Percentiles rank a stretch among this genome's conserved stretches.
Evolutionary conservation across 495 filamentous ascomycete genomes (phyloP).

Genomic region (Podospora pseudocomata): DNA sequence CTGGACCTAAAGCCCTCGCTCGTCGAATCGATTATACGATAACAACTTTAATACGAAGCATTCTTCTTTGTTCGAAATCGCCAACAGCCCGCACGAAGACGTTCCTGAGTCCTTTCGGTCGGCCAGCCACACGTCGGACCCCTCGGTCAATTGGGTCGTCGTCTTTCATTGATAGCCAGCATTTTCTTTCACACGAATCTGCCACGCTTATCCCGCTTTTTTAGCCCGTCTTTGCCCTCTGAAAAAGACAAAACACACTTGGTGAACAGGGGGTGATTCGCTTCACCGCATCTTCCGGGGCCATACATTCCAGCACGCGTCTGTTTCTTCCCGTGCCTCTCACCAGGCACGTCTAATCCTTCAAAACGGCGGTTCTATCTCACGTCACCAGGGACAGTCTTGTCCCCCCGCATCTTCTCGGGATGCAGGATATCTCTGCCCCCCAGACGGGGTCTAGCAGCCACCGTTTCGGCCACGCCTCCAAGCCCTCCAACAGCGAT

Average conservation of each 20-base stretch:
- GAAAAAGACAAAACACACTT: neutral
- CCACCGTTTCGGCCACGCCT: slow-evolving; percentile 59
- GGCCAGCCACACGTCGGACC: neutral
- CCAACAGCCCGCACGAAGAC: neutral
- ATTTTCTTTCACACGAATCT: slow-evolving; percentile 29
- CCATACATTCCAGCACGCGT: slow-evolving; percentile 27
- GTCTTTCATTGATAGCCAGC: slow-evolving; percentile 27
- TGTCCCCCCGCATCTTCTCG: slow-evolving; percentile 74
- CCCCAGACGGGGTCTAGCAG: slow-evolving; percentile 53
- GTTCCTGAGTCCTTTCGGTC: slow-evolving; percentile 2
- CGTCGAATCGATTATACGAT: slow-evolving; percentile 11
- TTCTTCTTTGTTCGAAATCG: slow-evolving; percentile 23
- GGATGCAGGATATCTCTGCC: slow-evolving; percentile 80
- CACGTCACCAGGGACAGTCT: slow-evolving; percentile 66
- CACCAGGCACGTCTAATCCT: slow-evolving; percentile 51
- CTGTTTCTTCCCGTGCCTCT: slow-evolving; percentile 44
- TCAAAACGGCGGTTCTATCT: slow-evolving; percentile 69
- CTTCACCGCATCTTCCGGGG: slow-evolving; percentile 5
- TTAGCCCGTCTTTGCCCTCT: neutral
- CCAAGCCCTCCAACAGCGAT: slow-evolving; percentile 72
- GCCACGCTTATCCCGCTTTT: slow-evolving; percentile 7
- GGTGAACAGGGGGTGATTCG: slow-evolving; percentile 1
- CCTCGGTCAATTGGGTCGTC: neutral
- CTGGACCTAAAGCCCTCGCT: slow-evolving; percentile 17
- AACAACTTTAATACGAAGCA: slow-evolving; percentile 30